Conservation (phyloP, 345 rosid genomes). For the Euphorbia pulcherrima region DNA sequence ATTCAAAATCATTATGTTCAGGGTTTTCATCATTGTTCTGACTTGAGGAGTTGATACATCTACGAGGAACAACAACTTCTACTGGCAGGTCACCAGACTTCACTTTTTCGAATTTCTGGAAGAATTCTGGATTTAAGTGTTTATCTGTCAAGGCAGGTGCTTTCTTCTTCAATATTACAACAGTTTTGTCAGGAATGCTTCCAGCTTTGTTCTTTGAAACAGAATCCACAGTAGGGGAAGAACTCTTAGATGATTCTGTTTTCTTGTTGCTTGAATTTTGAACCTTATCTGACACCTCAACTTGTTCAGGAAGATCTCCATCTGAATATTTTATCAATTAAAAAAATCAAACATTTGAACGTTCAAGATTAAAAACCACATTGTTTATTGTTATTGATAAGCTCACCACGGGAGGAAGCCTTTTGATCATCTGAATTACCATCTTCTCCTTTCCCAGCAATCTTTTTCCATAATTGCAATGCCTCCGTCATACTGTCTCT, state of each 20-base stretch:
- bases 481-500: constrained; percentile 97
- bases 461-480: constrained; percentile 82
- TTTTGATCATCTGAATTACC: constrained; percentile 59
- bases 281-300: constrained; percentile 40
- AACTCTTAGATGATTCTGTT: constrained; percentile 43
- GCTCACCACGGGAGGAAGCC: constrained; percentile 52
- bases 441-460: constrained; percentile 69
- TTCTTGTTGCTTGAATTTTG: constrained; percentile 36
- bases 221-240: constrained; percentile 46
- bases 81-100: constrained; percentile 78
- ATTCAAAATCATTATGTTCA: constrained; percentile 43
- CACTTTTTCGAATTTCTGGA: constrained; percentile 81
- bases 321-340: constrained; percentile 30
- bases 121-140: constrained; percentile 87
- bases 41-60: constrained; percentile 52
- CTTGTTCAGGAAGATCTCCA: constrained; percentile 31
- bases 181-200: constrained; percentile 73
- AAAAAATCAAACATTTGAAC: constrained; percentile 12
- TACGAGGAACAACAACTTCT: constrained; percentile 88
- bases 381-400: constrained; percentile 6
- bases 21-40: constrained; percentile 54
- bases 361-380: background rate
- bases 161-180: constrained; percentile 82
- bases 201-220: constrained; percentile 55
- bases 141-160: constrained; percentile 76